Base-by-base conservation (phyloP, 495 filamentous ascomycete genomes). In the Copromyces sp. region DNA sequence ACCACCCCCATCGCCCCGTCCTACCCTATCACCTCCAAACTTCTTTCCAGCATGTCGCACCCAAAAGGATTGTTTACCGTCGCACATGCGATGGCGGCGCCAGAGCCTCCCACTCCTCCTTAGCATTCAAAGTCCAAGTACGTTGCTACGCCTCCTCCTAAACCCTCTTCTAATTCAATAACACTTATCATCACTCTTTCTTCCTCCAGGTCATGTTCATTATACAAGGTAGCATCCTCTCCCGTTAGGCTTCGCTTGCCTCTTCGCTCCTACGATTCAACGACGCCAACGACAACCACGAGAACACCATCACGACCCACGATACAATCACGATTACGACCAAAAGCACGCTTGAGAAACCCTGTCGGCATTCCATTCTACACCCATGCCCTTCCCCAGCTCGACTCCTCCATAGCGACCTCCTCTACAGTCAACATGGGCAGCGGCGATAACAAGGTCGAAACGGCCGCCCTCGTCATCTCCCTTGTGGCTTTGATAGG, bases 401-500 rank as follows among this genome's bases (percentile, higher is more conserved):
- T 9, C 53, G 3, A 35, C 14, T 35, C 14, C 29, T 65, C 53
- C 53, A 65, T 65, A 65, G 32, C 7, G 29, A 14, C 29, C 6
- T 65, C 53, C 35, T 17, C 9, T 3, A 68, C 39, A 47, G 44
- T 7, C 70, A 37, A n/a, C 37, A 71, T 68, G 70, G 9, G 47
- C 16, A 24, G 45, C 70, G 39, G 45, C 24, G 17, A 20, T 45
- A 5, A 29, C 17, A 71, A 39, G 61, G 70, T 81, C 73, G 77
- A 75, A 59, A 74, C 70, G 35, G 73, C 77, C 37, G 81, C 81
- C 37, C 74, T 83, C 17, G 75, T 80, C 0, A 75, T 83, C 7
- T 78, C 82, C 24, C 75, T 84, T 20, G 75, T 83, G 2, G 83
- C 83, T 0, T 75, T 85, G 4, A 61, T 84, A 3, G 79, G 81